Percentiles rank a stretch among this genome's conserved stretches.
phyloP scores from a whole-genome alignment of 768 basidiomycete species.

The Suillus hirtellus region DNA sequence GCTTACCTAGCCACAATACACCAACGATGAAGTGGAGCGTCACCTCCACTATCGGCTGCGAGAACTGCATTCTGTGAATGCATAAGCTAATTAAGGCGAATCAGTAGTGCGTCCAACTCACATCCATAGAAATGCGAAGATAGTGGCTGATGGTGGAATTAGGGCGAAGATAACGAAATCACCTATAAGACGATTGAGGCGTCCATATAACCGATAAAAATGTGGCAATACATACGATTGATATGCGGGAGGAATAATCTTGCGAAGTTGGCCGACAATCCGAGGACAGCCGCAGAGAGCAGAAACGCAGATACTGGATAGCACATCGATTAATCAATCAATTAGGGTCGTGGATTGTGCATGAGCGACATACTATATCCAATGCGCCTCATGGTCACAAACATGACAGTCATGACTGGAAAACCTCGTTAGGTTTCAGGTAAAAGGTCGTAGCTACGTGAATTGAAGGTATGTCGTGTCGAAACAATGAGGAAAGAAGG shows the following conservation, averaged over 20 bases:
- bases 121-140: constrained; percentile 62
- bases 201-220: not conserved
- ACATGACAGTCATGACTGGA: constrained; percentile 57
- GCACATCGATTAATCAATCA: constrained; percentile 13
- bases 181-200: constrained; percentile 36
- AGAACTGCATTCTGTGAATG: constrained; percentile 60
- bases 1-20: constrained; percentile 70
- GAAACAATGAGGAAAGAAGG: not conserved
- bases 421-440: constrained; percentile 10
- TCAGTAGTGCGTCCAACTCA: constrained; percentile 32
- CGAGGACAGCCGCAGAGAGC: constrained; percentile 56
- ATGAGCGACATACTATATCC: constrained; percentile 46
- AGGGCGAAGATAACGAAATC: constrained; percentile 74
- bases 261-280: constrained; percentile 68
- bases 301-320: constrained; percentile 38
- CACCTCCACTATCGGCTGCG: constrained; percentile 65
- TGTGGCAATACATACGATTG: constrained; percentile 48
- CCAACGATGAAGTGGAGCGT: constrained; percentile 53
- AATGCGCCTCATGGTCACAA: constrained; percentile 52
- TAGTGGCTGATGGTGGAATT: constrained; percentile 63
- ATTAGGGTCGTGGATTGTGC: constrained; percentile 1
- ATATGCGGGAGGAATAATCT: constrained; percentile 63
- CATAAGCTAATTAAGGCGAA: constrained; percentile 3
- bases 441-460: not conserved
- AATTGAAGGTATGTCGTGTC: not conserved